These are phyloP conservation scores for Salix viminalis DNA, from an alignment of 345 rosid genomes.

Conservation along the genomic window DNA sequence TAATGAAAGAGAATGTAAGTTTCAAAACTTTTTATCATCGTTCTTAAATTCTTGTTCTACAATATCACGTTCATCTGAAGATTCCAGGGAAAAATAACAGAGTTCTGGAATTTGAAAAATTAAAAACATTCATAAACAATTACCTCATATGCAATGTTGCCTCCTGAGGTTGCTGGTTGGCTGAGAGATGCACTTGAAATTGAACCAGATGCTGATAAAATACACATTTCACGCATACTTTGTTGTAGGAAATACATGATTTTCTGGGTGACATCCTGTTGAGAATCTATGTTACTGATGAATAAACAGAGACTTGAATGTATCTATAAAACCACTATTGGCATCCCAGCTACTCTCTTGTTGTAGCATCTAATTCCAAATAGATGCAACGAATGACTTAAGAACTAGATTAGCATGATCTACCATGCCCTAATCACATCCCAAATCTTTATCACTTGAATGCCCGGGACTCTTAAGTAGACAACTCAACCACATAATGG, in stretches of 20 bases:
- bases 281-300: conserved; percentile 17
- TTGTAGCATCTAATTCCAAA: background rate
- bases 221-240: conserved; percentile 71
- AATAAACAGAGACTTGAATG: conserved; percentile 4
- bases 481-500: background rate
- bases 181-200: conserved; percentile 72
- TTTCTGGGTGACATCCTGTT: conserved; percentile 82
- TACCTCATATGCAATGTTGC: conserved; percentile 79
- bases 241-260: conserved; percentile 64
- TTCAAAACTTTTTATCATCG: background rate
- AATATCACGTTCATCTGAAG: background rate
- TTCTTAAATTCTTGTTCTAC: background rate
- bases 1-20: background rate
- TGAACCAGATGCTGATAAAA: conserved; percentile 86
- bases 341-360: background rate
- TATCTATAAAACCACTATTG: background rate
- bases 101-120: background rate
- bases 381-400: background rate
- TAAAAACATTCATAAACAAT: conserved; percentile 3
- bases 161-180: conserved; percentile 79
- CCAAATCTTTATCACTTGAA: background rate
- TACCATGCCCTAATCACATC: background rate
- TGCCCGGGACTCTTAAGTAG: background rate
- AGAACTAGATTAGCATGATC: background rate
- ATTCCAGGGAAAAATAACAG: background rate